Evolutionary conservation across 257 asterid species (phyloP), one percentile per base, ranked within the genome.

Genomic region (Misopates orontium): DNA sequence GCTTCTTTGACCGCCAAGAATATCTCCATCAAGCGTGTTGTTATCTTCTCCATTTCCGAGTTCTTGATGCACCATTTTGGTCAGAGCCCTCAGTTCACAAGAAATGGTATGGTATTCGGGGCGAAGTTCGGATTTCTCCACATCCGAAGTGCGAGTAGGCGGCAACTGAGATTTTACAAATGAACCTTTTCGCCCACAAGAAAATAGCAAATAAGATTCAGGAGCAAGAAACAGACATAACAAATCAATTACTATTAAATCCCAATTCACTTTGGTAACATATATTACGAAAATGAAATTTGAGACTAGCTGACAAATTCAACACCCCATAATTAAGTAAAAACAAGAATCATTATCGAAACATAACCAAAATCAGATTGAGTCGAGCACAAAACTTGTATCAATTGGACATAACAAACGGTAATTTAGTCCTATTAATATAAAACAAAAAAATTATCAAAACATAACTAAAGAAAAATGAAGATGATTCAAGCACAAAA

Each of bases 21-120:
- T 10, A 19, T 48, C 60, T 18, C 16, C 70, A 22, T 61, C 66
- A 12, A 45, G 1, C 0, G 51, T 21, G 18, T n/a, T n/a, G n/a
- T 54, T 54, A 4, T 31, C 75, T 14, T 67, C 64, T n/a, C n/a
- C 60, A 53, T 56, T 57, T 36, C 87, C 85, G 20, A 83, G 70
- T 66, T 85, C 91, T 68, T 81, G 85, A 62, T 79, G 74, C 78
- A 90, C 95, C 89, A 84, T 87, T 57, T 82, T 80, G 4, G 95
- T 80, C 59, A 93, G 74, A 42, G 89, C 90, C 76, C 67, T 76
- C 22, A 90, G 48, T 69, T 93, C 97, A 68, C 83, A 80, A 42
- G 97, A 90, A 44, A 93, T 87, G 7, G 95, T 74, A 28, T 69
- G 82, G 78, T 87, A 92, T 16, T 85, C 95, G 8, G 95, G 94